A percentile compares a stretch with the other conserved stretches of the same genome.
Evolutionary conservation across 306 rosid genomes (phyloP).

Genomic region (Medicago lupulina): DNA sequence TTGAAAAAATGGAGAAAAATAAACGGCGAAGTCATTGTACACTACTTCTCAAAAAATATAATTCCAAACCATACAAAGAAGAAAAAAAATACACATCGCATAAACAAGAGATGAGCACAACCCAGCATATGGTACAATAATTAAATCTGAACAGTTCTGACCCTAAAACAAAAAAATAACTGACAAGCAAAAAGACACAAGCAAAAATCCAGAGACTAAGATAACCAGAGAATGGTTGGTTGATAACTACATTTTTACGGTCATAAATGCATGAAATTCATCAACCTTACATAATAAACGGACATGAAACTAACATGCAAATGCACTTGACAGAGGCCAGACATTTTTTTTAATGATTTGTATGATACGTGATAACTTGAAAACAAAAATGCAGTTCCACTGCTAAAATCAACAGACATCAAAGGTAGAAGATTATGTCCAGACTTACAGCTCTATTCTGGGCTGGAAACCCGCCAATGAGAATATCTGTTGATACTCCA

Average conservation of each 20-base stretch:
- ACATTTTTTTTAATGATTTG: neutral
- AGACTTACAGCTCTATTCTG: slow-evolving; percentile 97
- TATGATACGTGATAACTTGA: slow-evolving; percentile 13
- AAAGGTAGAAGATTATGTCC: neutral
- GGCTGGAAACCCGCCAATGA: slow-evolving; percentile 66
- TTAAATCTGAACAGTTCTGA: neutral
- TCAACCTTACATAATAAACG: slow-evolving; percentile 2
- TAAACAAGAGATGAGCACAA: neutral
- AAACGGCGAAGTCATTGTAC: neutral
- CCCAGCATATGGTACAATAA: neutral
- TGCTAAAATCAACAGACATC: neutral
- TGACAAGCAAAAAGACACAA: neutral
- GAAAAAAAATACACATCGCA: neutral
- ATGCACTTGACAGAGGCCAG: neutral
- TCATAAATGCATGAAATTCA: slow-evolving; percentile 7
- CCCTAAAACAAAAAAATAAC: neutral
- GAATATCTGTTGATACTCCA: slow-evolving; percentile 75
- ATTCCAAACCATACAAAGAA: neutral
- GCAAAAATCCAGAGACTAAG: neutral
- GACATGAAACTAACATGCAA: neutral
- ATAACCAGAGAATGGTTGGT: neutral
- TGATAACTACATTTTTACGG: neutral
- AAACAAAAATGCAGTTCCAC: neutral
- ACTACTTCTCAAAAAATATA: neutral
- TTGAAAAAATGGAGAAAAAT: neutral